phyloP scores from a whole-genome alignment of 1,284 basidiomycete species.

The Ustilago loliicola region DNA sequence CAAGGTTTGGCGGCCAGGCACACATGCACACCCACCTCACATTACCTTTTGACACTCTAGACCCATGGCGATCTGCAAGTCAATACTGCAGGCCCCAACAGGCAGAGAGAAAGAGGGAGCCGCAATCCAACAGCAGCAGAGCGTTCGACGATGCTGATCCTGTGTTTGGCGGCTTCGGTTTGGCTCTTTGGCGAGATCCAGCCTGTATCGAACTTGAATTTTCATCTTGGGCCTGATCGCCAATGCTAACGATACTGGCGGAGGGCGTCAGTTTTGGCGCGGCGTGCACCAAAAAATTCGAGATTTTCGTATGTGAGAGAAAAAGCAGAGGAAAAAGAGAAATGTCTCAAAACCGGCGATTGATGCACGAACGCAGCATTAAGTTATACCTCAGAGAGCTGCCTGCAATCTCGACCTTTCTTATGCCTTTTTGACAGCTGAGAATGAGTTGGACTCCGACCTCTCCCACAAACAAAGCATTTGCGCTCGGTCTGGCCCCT shows the following conservation, averaged over 20 bases:
- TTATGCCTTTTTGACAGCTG: background rate
- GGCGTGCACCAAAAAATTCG: slow-evolving; percentile 4
- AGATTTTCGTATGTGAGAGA: background rate
- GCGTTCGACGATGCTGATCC: background rate
- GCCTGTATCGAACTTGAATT: background rate
- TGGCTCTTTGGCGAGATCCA: background rate
- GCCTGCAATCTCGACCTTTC: background rate
- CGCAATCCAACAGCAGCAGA: background rate
- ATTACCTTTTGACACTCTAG: background rate
- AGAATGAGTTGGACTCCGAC: background rate
- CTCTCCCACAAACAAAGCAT: background rate
- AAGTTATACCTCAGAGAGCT: too few relatives aligned
- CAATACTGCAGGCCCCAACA: background rate
- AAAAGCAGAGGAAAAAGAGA: background rate
- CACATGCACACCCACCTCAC: slow-evolving; percentile 3
- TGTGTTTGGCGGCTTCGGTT: background rate
- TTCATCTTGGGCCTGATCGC: background rate
- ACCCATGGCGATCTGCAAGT: background rate
- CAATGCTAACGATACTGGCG: slow-evolving; percentile 9
- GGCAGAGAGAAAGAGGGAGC: background rate
- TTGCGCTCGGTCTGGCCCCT: background rate
- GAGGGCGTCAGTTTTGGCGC: background rate
- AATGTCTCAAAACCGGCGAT: slow-evolving; percentile 21
- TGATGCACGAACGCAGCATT: slow-evolving; percentile 1
- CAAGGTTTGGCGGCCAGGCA: background rate